phyloP scores from a whole-genome alignment of 2,329 filamentous ascomycete species.

The Colletotrichum spaethianum region DNA sequence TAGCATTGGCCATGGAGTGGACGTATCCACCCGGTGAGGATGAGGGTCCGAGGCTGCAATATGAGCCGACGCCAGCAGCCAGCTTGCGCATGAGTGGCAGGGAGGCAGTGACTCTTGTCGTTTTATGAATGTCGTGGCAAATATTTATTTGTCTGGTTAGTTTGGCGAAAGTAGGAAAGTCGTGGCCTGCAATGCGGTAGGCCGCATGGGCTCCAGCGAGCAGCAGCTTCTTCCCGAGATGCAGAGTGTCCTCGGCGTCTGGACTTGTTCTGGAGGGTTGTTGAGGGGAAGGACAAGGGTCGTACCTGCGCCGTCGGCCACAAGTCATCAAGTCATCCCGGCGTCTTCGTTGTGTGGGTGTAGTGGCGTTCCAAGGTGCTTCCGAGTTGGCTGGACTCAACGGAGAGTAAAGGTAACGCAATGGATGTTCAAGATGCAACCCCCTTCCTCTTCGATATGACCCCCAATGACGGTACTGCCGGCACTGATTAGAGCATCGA shows the following conservation, averaged over 20 bases:
- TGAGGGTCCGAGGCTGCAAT: slow-evolving; percentile 2
- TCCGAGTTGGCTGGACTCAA: neutral
- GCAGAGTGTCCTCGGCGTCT: slow-evolving; percentile 25
- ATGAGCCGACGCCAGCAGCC: neutral
- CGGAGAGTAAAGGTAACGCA: neutral
- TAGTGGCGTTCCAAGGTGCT: neutral
- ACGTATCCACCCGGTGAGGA: slow-evolving; percentile 37
- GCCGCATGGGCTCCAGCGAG: neutral
- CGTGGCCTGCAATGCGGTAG: slow-evolving; percentile 1
- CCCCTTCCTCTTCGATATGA: neutral
- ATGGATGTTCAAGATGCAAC: slow-evolving; percentile 2
- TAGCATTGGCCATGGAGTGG: slow-evolving; percentile 36
- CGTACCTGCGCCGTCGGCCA: neutral
- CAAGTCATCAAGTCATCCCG: neutral
- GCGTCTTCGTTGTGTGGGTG: neutral
- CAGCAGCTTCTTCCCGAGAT: slow-evolving; percentile 19
- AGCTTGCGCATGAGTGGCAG: neutral
- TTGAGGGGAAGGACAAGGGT: slow-evolving; percentile 24
- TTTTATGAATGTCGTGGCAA: slow-evolving; percentile 14
- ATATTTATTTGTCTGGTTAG: slow-evolving; percentile 13
- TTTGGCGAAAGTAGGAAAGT: neutral
- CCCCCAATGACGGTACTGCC: slow-evolving; percentile 8
- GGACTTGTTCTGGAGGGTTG: neutral
- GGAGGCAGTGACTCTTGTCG: neutral
- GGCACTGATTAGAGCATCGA: slow-evolving; percentile 7